phyloP scores from a whole-genome alignment of 2,329 filamentous ascomycete species.

The Ophiostoma perfectum region DNA sequence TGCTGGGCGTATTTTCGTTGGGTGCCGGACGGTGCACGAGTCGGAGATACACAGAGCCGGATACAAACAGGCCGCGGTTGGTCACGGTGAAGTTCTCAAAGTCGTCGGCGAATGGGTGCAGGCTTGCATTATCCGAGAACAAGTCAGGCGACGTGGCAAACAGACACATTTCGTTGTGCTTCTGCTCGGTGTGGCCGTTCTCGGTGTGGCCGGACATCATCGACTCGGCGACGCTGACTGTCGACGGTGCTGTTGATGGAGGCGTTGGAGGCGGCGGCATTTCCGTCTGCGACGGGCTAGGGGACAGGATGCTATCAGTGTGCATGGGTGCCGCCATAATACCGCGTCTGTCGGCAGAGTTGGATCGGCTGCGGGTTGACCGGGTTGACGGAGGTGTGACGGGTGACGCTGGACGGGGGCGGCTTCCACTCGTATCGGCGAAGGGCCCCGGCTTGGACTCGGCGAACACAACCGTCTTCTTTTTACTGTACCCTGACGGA shows the following conservation, averaged over 20 bases:
- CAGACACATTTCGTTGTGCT: background rate
- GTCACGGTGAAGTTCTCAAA: conserved; percentile 20
- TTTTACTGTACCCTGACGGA: background rate
- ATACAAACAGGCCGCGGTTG: conserved; percentile 20
- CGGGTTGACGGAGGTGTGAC: background rate
- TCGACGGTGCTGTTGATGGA: too few species aligned
- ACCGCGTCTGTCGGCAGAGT: background rate
- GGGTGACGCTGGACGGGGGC: background rate
- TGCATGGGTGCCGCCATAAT: background rate
- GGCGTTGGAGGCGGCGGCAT: background rate
- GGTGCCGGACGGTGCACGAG: background rate
- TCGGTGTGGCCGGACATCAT: background rate
- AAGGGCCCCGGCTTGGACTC: too few species aligned
- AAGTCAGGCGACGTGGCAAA: conserved; percentile 22
- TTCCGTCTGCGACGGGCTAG: background rate
- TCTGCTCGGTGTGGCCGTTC: background rate
- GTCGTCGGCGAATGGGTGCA: conserved; percentile 20
- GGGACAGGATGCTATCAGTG: too few species aligned
- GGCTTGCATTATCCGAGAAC: conserved; percentile 16
- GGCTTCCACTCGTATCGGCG: too few species aligned
- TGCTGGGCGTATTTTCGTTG: background rate
- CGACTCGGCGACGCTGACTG: too few species aligned
- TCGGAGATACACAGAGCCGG: conserved; percentile 18
- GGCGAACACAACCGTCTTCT: background rate
- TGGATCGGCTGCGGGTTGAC: background rate